A percentile compares a stretch with the other conserved stretches of the same genome.
These are phyloP conservation scores for Conringia planisiliqua DNA, from an alignment of 345 rosid genomes.

Conservation along the genomic window DNA sequence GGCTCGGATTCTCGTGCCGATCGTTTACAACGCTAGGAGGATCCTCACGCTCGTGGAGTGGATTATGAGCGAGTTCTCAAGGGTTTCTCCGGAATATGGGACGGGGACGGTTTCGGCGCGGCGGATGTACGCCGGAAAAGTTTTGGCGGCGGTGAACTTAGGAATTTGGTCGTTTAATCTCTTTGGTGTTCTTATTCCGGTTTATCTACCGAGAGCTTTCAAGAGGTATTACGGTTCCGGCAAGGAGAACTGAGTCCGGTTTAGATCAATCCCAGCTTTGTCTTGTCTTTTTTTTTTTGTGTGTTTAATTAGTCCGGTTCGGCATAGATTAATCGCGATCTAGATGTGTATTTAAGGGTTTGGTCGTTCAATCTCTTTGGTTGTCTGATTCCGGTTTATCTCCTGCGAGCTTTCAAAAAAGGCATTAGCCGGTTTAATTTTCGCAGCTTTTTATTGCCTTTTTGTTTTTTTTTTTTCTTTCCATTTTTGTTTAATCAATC, in stretches of 20 bases:
- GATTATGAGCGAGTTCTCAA: slow-evolving; percentile 49
- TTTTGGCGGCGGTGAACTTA: slow-evolving; percentile 62
- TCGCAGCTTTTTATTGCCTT: neutral
- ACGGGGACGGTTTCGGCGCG: slow-evolving; percentile 34
- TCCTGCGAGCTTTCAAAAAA: neutral
- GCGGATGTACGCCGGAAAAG: slow-evolving; percentile 55
- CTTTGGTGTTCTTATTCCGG: slow-evolving; percentile 78
- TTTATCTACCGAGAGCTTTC: slow-evolving; percentile 76
- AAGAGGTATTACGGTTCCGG: slow-evolving; percentile 49
- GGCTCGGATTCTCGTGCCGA: slow-evolving; percentile 67
- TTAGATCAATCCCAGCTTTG: neutral
- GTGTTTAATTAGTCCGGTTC: neutral
- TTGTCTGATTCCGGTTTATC: neutral
- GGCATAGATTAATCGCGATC: neutral
- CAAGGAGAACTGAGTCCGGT: slow-evolving; percentile 31
- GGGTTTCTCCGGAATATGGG: slow-evolving; percentile 21
- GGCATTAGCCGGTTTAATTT: neutral
- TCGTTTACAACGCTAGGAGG: slow-evolving; percentile 71
- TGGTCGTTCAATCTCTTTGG: neutral
- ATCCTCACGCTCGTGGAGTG: slow-evolving; percentile 61
- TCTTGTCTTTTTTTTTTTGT: neutral
- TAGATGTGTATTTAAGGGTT: neutral
- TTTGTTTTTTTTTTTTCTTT: no score
- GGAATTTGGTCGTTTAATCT: slow-evolving; percentile 88
- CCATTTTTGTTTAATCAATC: neutral